Base-by-base conservation (phyloP, 129 eudicot species). In the Calendula officinalis region DNA sequence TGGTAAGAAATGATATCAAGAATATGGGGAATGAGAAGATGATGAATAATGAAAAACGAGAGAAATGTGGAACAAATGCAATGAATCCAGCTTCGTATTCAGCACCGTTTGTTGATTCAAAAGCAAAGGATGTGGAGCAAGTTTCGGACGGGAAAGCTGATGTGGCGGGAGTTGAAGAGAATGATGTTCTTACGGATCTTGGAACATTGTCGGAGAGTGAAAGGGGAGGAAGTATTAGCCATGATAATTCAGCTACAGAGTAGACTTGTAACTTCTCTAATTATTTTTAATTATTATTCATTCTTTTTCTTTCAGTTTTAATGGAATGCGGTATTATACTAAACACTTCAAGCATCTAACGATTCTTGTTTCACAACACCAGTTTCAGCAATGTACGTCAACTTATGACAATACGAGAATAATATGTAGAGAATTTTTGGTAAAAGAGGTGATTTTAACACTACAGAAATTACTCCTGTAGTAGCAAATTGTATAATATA, bases 221-320 rank as follows among this genome's bases (percentile, higher is more conserved):
- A 49, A 59, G 38, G 9, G 77, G 47, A 44, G 80, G 63, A 37
- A 79, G 68, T 56, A 65, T 57, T 48, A 64, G 9, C 64, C 51
- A 30, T 37, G 75, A 80, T 35, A 70, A 81, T 52, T 78, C 80
- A 34, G 80, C 74, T 58, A 80, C 90, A 48, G 55, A 81, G 77
- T 78, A 70, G 68, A 60, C 36, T 48, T 17, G 0, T 10, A 4
- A 10, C 4, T 12, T 38, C 40, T 51, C 52, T 35, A 65, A 11
- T 10, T 48, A 12, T 33, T 8, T 30, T 0, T 11, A 12, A 36
- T 65, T 64, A 36, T 35, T 37, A 35, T 60, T 50, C 42, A 42
- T 43, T 49, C 58, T n/a, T 66, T 13, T 15, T 22, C 34, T 49
- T n/a, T 52, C 61, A 5, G n/a, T 66, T 13, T 66, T 40, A 30